phyloP scores from a whole-genome alignment of 2,329 filamentous ascomycete species.

The Dothideomycetes sp. region DNA sequence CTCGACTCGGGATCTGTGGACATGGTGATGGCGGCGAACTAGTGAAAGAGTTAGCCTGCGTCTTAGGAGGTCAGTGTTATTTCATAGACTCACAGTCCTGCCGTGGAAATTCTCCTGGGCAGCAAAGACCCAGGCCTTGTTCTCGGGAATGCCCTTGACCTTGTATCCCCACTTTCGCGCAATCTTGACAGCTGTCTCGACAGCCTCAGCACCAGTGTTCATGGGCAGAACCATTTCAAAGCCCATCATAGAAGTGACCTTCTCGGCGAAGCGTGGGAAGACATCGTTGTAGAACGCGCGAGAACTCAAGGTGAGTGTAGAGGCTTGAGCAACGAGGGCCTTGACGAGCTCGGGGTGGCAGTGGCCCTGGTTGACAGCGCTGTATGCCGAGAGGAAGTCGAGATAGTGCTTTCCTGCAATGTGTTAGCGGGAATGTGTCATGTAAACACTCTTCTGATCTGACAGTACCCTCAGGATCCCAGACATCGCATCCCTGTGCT shows the following conservation, averaged over 20 bases:
- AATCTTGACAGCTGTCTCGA: slow-evolving; percentile 93
- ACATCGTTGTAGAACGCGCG: slow-evolving; percentile 98
- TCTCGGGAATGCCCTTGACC: slow-evolving; percentile 77
- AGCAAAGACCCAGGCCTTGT: slow-evolving; percentile 75
- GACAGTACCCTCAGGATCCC: slow-evolving; percentile 78
- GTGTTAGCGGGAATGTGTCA: slow-evolving; percentile 1
- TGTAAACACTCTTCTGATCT: too few relatives aligned
- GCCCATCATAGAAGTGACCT: slow-evolving; percentile 77
- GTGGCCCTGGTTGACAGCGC: slow-evolving; percentile 94
- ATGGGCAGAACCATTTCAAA: slow-evolving; percentile 98
- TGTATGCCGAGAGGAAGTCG: slow-evolving; percentile 97
- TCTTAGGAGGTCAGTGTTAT: background rate
- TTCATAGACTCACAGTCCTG: slow-evolving; percentile 59
- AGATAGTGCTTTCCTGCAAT: slow-evolving; percentile 63
- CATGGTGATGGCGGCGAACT: slow-evolving; percentile 92
- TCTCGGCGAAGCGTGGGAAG: slow-evolving; percentile 90
- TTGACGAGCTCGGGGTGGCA: slow-evolving; percentile 95
- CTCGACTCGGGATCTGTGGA: slow-evolving; percentile 92
- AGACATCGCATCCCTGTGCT: slow-evolving; percentile 78
- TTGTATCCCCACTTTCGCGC: slow-evolving; percentile 98
- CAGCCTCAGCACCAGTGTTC: slow-evolving; percentile 95
- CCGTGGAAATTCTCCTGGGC: slow-evolving; percentile 94
- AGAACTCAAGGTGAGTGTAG: slow-evolving; percentile 81
- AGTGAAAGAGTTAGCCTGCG: background rate
- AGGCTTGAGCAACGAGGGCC: slow-evolving; percentile 79